These are phyloP conservation scores for Fusarium napiforme DNA, from an alignment of 2,329 filamentous ascomycete genomes.

Conservation along the genomic window DNA sequence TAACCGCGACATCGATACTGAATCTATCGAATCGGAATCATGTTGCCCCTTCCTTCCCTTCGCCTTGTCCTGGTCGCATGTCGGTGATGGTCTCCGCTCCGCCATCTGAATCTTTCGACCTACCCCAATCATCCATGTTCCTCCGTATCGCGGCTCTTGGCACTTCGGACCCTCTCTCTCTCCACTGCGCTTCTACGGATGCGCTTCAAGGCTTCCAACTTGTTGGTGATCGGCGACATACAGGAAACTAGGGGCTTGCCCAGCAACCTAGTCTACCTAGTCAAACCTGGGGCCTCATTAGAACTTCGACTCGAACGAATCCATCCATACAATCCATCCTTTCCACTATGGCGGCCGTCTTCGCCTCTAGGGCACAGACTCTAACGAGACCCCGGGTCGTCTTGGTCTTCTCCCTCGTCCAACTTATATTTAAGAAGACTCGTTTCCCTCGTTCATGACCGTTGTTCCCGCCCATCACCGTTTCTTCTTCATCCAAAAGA, in stretches of 20 bases:
- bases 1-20: conserved; percentile 24
- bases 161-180: conserved; percentile 27
- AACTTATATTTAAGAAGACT: conserved; percentile 36
- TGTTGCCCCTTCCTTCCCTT: conserved; percentile 13
- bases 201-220: conserved; percentile 1
- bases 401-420: conserved; percentile 5
- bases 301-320: conserved; percentile 11
- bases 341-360: conserved; percentile 16
- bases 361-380: neutral
- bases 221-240: conserved; percentile 28
- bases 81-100: conserved; percentile 22
- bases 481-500: conserved; percentile 19
- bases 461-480: conserved; percentile 12
- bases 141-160: conserved; percentile 39
- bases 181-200: conserved; percentile 22
- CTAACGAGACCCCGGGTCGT: conserved; percentile 7
- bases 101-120: conserved; percentile 28
- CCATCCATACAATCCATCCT: neutral
- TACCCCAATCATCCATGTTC: conserved; percentile 40
- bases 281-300: conserved; percentile 8
- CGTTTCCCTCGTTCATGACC: conserved; percentile 8
- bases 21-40: conserved; percentile 28
- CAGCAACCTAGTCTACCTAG: neutral
- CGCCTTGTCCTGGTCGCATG: conserved; percentile 18
- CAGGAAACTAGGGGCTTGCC: conserved; percentile 13